Evolutionary conservation across 768 basidiomycete species (phyloP).

Genomic region (Boletus subparvulus): DNA sequence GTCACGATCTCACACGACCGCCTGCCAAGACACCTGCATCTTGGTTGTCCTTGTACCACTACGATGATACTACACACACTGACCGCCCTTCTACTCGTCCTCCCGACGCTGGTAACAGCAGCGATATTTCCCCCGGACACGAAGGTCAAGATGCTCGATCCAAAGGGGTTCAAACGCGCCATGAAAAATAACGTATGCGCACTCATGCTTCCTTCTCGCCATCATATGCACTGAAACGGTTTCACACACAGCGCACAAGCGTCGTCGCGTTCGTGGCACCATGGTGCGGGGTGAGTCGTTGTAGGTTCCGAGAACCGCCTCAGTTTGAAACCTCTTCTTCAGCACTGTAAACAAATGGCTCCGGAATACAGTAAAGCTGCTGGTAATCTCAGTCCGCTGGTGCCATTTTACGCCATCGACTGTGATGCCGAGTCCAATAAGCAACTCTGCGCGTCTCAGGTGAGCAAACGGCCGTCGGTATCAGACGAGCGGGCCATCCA

Average conservation of each 20-base stretch:
- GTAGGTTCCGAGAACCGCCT: neutral
- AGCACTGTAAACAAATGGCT: slow-evolving; percentile 81
- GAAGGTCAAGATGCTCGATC: slow-evolving; percentile 71
- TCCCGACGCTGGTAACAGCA: slow-evolving; percentile 42
- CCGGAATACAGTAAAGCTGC: slow-evolving; percentile 88
- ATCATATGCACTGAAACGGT: neutral
- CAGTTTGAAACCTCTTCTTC: neutral
- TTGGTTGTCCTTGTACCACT: neutral
- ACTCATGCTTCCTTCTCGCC: neutral
- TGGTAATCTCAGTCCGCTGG: slow-evolving; percentile 69
- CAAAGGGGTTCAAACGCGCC: slow-evolving; percentile 64
- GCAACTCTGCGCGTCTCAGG: slow-evolving; percentile 78
- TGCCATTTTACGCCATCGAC: slow-evolving; percentile 91
- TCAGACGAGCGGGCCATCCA: neutral
- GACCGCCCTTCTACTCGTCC: slow-evolving; percentile 17
- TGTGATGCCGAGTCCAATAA: slow-evolving; percentile 85
- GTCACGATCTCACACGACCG: neutral
- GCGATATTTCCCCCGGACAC: slow-evolving; percentile 51
- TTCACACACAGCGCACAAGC: slow-evolving; percentile 55
- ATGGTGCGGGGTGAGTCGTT: slow-evolving; percentile 78
- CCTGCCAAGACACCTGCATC: neutral
- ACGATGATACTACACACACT: slow-evolving; percentile 28
- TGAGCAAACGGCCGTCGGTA: slow-evolving; percentile 15
- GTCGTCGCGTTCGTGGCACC: slow-evolving; percentile 93
- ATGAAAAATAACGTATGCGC: slow-evolving; percentile 74